Evolutionary conservation across 179 eudicot genomes (phyloP).

Genomic region (Patellifolia procumbens): DNA sequence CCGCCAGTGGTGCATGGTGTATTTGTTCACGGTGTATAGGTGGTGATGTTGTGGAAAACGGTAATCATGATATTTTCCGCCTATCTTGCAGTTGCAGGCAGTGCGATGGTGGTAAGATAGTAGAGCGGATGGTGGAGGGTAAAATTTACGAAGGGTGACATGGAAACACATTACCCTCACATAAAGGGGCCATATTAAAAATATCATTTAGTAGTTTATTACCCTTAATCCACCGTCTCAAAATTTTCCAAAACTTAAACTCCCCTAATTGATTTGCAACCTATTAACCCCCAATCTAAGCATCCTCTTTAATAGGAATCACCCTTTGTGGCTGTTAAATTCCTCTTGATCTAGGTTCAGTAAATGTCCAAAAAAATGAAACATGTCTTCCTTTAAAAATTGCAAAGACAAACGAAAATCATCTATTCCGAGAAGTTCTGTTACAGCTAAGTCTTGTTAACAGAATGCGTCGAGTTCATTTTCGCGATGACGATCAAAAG

Average conservation of each 20-base stretch:
- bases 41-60: background rate
- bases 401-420: background rate
- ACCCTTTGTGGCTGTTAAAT: background rate
- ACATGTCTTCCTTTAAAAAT: background rate
- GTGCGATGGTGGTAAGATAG: background rate
- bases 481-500: no score
- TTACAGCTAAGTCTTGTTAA: background rate
- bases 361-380: background rate
- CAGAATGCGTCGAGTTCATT: no score
- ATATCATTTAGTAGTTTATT: background rate
- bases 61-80: no score
- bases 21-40: no score
- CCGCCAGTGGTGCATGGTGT: no score
- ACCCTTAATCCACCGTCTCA: background rate
- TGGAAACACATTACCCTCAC: background rate
- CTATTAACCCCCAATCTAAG: background rate
- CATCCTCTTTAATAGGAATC: background rate
- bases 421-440: background rate
- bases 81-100: background rate
- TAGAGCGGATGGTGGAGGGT: background rate
- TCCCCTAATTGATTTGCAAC: background rate
- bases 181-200: background rate
- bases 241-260: background rate
- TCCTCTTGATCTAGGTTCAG: background rate
- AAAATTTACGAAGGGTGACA: background rate